Conservation (phyloP, 345 rosid species). For the Angophora floribunda region DNA sequence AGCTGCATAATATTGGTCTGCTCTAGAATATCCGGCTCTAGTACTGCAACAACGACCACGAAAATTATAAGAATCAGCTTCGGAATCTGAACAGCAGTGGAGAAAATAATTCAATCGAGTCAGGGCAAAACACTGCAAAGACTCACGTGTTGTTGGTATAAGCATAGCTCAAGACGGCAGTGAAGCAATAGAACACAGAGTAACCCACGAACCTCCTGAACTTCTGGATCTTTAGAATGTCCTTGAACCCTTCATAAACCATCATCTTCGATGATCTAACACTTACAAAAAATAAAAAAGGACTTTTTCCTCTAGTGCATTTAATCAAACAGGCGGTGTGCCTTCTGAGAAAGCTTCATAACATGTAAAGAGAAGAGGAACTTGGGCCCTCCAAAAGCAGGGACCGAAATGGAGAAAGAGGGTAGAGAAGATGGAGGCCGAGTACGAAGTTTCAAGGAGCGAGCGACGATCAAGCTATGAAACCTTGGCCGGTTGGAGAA, state of each 20-base stretch:
- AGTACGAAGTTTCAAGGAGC: no score
- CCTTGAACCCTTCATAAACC: slow-evolving; percentile 29
- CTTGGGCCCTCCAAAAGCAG: no score
- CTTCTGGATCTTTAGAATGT: slow-evolving; percentile 79
- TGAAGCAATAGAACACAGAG: slow-evolving; percentile 63
- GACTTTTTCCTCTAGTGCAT: neutral
- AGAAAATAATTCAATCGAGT: neutral
- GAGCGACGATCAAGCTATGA: no score
- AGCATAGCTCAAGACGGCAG: slow-evolving; percentile 45
- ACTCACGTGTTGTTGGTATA: slow-evolving; percentile 88
- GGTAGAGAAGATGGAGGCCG: no score
- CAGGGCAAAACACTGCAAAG: neutral
- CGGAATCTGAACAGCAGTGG: neutral
- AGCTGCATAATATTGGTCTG: slow-evolving; percentile 89
- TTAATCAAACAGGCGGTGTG: neutral
- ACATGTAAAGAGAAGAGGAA: no score
- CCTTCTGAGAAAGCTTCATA: neutral
- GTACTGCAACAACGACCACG: slow-evolving; percentile 36
- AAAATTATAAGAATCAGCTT: neutral
- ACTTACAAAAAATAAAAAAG: neutral
- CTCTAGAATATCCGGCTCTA: slow-evolving; percentile 88
- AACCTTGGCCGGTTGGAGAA: no score
- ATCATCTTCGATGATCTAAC: slow-evolving; percentile 2
- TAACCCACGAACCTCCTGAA: slow-evolving; percentile 60
- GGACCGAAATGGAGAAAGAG: no score